Conservation (phyloP, 208 protist species). For the Leishmania gerbilli region DNA sequence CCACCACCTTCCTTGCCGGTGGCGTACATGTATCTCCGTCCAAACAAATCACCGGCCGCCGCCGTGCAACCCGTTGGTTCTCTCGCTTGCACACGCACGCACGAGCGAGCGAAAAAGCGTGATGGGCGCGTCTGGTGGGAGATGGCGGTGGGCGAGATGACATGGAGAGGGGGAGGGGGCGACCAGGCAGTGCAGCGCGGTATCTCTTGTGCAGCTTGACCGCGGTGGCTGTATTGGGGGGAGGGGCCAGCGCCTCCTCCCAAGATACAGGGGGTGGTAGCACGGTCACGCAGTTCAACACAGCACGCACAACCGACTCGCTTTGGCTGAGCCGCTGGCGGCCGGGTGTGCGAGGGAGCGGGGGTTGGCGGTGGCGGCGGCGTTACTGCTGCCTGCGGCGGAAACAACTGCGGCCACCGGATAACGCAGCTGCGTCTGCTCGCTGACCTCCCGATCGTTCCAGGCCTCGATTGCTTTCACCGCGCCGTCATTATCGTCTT, state of each 20-base stretch:
- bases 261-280: conserved; percentile 3
- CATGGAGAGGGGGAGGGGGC: background rate
- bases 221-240: no score
- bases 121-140: background rate
- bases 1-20: background rate
- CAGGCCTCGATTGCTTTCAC: background rate
- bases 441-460: background rate
- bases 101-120: background rate
- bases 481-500: background rate
- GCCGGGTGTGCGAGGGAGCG: background rate
- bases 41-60: background rate
- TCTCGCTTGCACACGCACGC: no score
- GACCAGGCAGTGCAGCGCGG: background rate
- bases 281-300: background rate
- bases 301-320: background rate
- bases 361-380: background rate
- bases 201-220: background rate
- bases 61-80: background rate
- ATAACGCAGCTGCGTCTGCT: background rate
- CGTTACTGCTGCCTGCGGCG: no score
- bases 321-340: background rate
- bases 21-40: background rate
- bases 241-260: background rate
- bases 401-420: background rate
- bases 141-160: background rate